Base-by-base conservation (phyloP, 768 basidiomycete genomes). In the Pisolithus microcarpus region DNA sequence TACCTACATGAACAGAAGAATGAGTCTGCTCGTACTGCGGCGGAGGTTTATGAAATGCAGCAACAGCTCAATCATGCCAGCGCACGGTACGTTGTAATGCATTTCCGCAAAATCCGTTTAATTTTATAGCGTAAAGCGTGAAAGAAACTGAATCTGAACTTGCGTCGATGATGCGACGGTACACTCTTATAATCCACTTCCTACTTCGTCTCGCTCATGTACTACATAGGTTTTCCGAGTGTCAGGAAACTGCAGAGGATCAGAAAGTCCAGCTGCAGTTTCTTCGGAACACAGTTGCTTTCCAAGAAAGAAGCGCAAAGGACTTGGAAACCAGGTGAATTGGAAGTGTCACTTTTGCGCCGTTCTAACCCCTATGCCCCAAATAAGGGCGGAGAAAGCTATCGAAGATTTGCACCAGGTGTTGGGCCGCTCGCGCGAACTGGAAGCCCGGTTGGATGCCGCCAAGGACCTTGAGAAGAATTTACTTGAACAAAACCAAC, bases 161-260 rank as follows among this genome's bases (percentile, higher is more conserved):
- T 46, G 13, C 52, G 18, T 63, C 65, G 38, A 58, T 65, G 67
- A 65, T 23, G 54, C 65, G 65, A 53, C 61, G 67, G 65, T 67
- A 42, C 1, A 54, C 36, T 42, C 51, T 64, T 65, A 64, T 58
- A 58, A 60, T 58, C 53, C 47, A 49, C 18, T 38, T 10, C 37
- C 39, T 37, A n/a, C 40, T 44, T 37, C 21, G 52, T 49, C 50
- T 55, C 49, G 52, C 24, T 46, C 31, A 36, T 65, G 23, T 57
- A 42, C 47, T 30, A n/a, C 43, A 30, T 47, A 67, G 65, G 50
- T 59, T 65, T 47, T 43, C 48, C 47, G 52, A 57, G 50, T 52
- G 38, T 19, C 59, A 69, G 40, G 58, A 55, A 44, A 47, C 61
- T 28, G 50, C 47, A 47, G 52, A 60, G 52, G 67, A 67, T 37